phyloP scores from a whole-genome alignment of 2,329 filamentous ascomycete genomes.

The Colletotrichum sp. region DNA sequence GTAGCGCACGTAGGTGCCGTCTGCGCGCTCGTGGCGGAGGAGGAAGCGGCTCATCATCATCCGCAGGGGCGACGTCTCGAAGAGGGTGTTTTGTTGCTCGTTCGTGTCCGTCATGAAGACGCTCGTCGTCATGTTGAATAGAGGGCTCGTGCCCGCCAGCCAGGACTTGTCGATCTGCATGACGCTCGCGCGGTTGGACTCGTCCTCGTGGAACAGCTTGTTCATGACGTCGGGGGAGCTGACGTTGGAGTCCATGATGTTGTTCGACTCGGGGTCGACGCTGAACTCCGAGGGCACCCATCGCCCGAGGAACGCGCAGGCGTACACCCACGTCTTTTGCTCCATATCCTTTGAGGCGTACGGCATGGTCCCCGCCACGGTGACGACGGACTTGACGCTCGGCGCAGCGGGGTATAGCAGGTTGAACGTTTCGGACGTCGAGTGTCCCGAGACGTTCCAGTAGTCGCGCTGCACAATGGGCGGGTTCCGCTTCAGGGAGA shows the following conservation, averaged over 20 bases:
- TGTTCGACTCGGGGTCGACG: background rate
- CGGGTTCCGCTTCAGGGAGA: background rate
- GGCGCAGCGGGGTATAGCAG: background rate
- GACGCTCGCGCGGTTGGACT: background rate
- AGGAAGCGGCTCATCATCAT: background rate
- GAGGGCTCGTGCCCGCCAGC: background rate
- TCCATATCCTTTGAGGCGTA: background rate
- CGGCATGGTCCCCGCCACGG: background rate
- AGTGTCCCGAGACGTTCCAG: background rate
- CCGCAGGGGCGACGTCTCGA: background rate
- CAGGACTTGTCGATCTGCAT: background rate
- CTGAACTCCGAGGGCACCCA: background rate
- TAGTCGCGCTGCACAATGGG: background rate
- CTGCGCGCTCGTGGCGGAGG: background rate
- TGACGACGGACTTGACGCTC: background rate
- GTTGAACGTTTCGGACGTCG: background rate
- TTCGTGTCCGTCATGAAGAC: background rate
- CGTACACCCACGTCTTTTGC: background rate
- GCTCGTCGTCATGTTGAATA: background rate
- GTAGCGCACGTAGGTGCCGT: background rate
- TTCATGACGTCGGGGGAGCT: background rate
- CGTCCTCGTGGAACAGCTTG: background rate
- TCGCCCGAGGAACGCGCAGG: background rate
- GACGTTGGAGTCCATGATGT: background rate
- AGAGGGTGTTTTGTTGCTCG: background rate